Base-by-base conservation (phyloP, 345 rosid genomes). In the Linum lewisii region DNA sequence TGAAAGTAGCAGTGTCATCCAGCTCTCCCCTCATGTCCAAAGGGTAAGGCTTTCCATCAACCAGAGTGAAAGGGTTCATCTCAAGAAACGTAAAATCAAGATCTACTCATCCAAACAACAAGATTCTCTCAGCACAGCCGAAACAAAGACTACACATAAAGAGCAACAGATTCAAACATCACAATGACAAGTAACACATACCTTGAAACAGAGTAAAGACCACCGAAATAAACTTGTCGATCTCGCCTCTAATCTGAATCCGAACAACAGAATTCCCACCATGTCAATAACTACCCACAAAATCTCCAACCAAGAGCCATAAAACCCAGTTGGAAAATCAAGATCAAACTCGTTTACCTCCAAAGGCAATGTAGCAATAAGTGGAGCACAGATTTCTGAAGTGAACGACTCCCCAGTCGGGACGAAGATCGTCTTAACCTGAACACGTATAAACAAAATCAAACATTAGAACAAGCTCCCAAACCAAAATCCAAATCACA, bases 11-110 rank as follows among this genome's bases (percentile, higher is more conserved):
- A 61, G 97, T 93, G 75, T 89, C 97, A 61, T 93, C 95, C 58
- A 93, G 90, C 77, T 93, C 97, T 65, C 99, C 95, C 76, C 99
- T 87, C 95, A 89, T 89, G 72, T 93, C 99, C 79, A 87, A 66
- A 59, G 96, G 97, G 79, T 93, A 93, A 69, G 97, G 99, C 81
- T 82, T 93, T 66, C 90, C 88, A 58, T 87, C 78, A 69, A 89
- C 90, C 69, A 93, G 70, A 25, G 99, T 71, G 69, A 93, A 93
- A 51, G 99, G 99, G 73, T 93, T 89, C 99, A 93, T 93, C 83
- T 93, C 99, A 21, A 93, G 82, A 84, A 89, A 89, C 47, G 95
- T 89, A 79, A 93, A 89, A 81, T 93, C 99, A 63, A 93, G 82
- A 82, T 88, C 97, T 93, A 73, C 0, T 37, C 54, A 45, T 56